These are phyloP conservation scores for Xylona heveae DNA, from an alignment of 495 filamentous ascomycete species.

Conservation along the genomic window DNA sequence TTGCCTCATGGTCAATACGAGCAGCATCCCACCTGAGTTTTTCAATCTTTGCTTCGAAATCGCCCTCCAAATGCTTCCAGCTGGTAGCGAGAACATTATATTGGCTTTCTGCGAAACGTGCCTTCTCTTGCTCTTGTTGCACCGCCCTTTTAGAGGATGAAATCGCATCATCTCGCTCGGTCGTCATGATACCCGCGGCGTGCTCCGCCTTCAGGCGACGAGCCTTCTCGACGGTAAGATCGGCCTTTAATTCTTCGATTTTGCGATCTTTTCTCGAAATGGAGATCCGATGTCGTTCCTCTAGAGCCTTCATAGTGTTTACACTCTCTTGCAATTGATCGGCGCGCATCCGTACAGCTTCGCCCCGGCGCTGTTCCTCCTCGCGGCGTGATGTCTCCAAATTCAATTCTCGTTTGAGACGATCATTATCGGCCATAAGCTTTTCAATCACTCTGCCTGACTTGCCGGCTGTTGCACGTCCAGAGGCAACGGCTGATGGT, in stretches of 20 bases:
- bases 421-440: slow-evolving; percentile 74
- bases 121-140: slow-evolving; percentile 36
- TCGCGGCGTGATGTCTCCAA: slow-evolving; percentile 35
- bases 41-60: slow-evolving; percentile 27
- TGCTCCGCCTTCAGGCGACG: slow-evolving; percentile 40
- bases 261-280: slow-evolving; percentile 61
- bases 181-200: slow-evolving; percentile 37
- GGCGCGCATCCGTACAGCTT: slow-evolving; percentile 51
- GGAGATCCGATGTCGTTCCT: slow-evolving; percentile 53
- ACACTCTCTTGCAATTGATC: slow-evolving; percentile 56
- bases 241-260: slow-evolving; percentile 46
- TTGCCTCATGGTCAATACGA: slow-evolving; percentile 19
- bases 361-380: slow-evolving; percentile 28
- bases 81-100: slow-evolving; percentile 51
- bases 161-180: slow-evolving; percentile 32
- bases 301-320: slow-evolving; percentile 35
- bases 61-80: slow-evolving; percentile 42
- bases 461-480: slow-evolving; percentile 65
- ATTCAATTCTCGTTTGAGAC: slow-evolving; percentile 57
- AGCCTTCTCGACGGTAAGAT: slow-evolving; percentile 43
- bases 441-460: slow-evolving; percentile 85
- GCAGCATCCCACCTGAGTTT: slow-evolving; percentile 30
- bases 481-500: slow-evolving; percentile 53
- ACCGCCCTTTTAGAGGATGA: slow-evolving; percentile 34
- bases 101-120: slow-evolving; percentile 28